These are phyloP conservation scores for Cladosporium sp. DNA, from an alignment of 2,329 filamentous ascomycete genomes.

Conservation along the genomic window DNA sequence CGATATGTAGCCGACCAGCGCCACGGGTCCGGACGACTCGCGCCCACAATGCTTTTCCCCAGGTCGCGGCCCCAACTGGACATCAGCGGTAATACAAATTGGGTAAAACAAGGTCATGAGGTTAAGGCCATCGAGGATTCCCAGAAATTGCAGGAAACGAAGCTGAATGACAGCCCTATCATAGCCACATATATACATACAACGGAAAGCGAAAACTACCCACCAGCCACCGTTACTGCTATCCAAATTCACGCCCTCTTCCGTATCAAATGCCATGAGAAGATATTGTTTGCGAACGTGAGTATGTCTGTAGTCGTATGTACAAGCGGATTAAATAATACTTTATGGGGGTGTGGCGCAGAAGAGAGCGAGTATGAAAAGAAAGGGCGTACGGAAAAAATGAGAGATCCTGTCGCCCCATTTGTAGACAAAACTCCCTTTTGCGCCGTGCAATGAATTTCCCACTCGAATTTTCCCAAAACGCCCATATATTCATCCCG, in stretches of 20 bases:
- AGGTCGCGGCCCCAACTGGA: not conserved
- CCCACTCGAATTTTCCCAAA: not conserved
- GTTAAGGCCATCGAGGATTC: not conserved
- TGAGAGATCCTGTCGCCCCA: not conserved
- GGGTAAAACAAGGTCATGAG: not conserved
- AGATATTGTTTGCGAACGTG: not conserved
- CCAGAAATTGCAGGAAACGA: not conserved
- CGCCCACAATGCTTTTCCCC: not conserved
- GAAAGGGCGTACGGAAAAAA: not conserved
- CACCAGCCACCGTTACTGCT: not conserved
- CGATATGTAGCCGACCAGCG: not conserved
- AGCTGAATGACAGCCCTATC: not conserved
- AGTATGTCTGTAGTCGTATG: not conserved
- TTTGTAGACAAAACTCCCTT: not conserved
- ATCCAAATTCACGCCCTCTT: not conserved
- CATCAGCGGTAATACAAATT: not conserved
- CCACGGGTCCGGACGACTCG: not conserved
- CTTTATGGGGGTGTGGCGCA: not conserved
- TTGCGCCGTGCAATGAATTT: not conserved
- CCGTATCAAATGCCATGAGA: not conserved
- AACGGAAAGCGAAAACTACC: not conserved
- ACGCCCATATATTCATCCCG: not conserved
- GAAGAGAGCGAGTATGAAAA: not conserved
- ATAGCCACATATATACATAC: not conserved
- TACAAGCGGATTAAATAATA: conserved; percentile 6